Base-by-base conservation (phyloP, 257 asterid species). In the Leonotis leonurus region DNA sequence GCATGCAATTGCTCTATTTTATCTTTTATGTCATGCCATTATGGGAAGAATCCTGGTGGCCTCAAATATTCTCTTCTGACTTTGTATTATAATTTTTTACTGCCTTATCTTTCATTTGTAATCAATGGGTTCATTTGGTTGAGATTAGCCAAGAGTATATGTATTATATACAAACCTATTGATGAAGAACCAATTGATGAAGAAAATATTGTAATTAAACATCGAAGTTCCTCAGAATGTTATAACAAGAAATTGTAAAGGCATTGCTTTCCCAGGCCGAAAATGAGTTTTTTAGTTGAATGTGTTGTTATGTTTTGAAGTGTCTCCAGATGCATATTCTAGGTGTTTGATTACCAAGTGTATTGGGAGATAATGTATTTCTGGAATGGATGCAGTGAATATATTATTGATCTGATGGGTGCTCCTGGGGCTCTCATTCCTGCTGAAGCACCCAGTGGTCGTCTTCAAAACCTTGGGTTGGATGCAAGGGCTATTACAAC, bases 361-460 rank as follows among this genome's bases (percentile, higher is more conserved):
- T 35, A 7, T 36, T 6, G 22, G 25, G n/a, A 33, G 17, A 43
- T 60, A 59, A 56, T 68, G 43, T 33, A 62, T 59, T 67, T 57
- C 46, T 58, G 39, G 25, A 52, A 44, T 72, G 69, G 65, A 64
- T 84, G 90, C 99, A 93, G 99, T 48, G 99, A 93, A 80, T 90
- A 79, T 69, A 93, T 93, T 70, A 83, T 93, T 78, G 99, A 93
- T 78, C 86, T 93, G 64, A 93, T 93, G 99, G 96, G 99, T 74
- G 97, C 97, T 73, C 99, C 99, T 12, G 99, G 99, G 70, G 78
- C 96, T 30, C 93, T 90, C 73, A 93, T 93, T 73, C 99, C 99
- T 29, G 79, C 88, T 30, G 99, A 93, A 80, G 81, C 83, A 35
- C 92, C 99, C 22, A 78, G 82, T 72, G 61, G 84, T 46, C 94